Evolutionary conservation across 345 rosid genomes (phyloP).

Genomic region (Acer campestre): DNA sequence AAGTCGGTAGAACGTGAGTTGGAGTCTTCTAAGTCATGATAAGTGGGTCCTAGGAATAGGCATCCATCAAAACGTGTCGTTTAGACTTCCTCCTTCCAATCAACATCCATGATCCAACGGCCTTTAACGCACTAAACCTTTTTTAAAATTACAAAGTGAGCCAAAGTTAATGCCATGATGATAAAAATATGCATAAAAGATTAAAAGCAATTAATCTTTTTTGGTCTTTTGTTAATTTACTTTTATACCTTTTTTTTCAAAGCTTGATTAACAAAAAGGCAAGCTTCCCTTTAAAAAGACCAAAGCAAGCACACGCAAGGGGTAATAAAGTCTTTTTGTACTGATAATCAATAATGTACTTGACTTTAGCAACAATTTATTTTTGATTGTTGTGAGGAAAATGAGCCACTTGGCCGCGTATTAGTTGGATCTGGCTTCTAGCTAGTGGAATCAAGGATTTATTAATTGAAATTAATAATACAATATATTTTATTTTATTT

Average conservation of each 20-base stretch:
- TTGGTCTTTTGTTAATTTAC: neutral
- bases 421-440: neutral
- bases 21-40: constrained; percentile 9
- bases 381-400: neutral
- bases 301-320: constrained; percentile 2
- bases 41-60: constrained; percentile 5
- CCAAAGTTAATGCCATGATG: neutral
- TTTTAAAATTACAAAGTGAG: neutral
- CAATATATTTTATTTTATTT: neutral
- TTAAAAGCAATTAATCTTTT: constrained; percentile 19
- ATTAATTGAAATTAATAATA: neutral
- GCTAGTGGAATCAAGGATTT: neutral
- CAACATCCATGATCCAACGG: constrained; percentile 11
- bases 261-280: neutral
- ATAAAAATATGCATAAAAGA: neutral
- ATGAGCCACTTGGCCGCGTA: constrained; percentile 1
- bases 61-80: constrained; percentile 8
- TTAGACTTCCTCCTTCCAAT: neutral
- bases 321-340: neutral
- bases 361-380: neutral
- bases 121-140: neutral
- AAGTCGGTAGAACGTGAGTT: no score
- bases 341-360: neutral
- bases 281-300: neutral
- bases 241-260: constrained; percentile 6